Evolutionary conservation across 2,329 filamentous ascomycete species (phyloP).

Genomic region (Fragosphaeria purpurea): DNA sequence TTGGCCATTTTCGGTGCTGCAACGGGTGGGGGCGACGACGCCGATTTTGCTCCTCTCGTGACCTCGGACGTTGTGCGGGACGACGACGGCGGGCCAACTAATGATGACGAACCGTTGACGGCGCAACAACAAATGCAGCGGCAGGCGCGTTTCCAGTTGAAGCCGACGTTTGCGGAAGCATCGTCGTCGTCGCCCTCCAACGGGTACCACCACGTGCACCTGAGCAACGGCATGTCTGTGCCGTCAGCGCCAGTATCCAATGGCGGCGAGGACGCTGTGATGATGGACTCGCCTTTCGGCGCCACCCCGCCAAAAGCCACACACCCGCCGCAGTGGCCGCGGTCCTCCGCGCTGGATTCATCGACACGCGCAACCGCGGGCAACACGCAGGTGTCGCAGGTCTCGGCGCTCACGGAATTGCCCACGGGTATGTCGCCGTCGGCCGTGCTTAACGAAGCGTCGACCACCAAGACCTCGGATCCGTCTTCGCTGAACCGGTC

Average conservation of each 20-base stretch:
- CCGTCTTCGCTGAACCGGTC: conserved; percentile 47
- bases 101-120: conserved; percentile 19
- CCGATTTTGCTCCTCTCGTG: background rate
- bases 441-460: conserved; percentile 68
- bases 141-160: conserved; percentile 42
- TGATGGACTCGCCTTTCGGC: conserved; percentile 46
- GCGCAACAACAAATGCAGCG: conserved; percentile 8
- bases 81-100: background rate
- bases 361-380: conserved; percentile 31
- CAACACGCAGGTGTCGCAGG: conserved; percentile 54
- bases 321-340: conserved; percentile 35
- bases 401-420: conserved; percentile 48
- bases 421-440: conserved; percentile 49
- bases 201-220: conserved; percentile 35
- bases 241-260: conserved; percentile 29
- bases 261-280: conserved; percentile 46
- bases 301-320: conserved; percentile 22
- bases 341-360: conserved; percentile 22
- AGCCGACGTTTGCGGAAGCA: conserved; percentile 17
- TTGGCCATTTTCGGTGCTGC: conserved; percentile 39
- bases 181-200: conserved; percentile 34
- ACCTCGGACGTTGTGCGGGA: conserved; percentile 8
- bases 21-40: background rate
- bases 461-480: conserved; percentile 83
- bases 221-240: conserved; percentile 48